Percentiles rank a stretch among this genome's conserved stretches.
These are phyloP conservation scores for Stagonosporopsis vannaccii DNA, from an alignment of 2,329 filamentous ascomycete species.

Conservation along the genomic window DNA sequence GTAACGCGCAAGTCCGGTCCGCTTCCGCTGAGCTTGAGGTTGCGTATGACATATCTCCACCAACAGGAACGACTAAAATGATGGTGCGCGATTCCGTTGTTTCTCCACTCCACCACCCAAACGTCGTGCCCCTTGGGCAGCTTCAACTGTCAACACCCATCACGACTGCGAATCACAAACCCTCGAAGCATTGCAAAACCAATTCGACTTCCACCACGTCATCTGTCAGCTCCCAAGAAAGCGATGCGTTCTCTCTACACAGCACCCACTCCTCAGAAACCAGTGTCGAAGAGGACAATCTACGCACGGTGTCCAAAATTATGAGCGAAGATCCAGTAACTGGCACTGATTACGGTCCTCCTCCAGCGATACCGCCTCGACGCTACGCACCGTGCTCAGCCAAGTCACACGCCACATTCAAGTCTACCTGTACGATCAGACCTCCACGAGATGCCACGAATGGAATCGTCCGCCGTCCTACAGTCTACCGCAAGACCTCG, in stretches of 20 bases:
- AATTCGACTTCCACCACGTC: constrained; percentile 36
- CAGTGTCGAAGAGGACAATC: constrained; percentile 46
- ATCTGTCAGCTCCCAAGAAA: constrained; percentile 46
- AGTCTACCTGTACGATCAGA: constrained; percentile 34
- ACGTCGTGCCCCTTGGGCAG: constrained; percentile 24
- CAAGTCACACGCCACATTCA: constrained; percentile 32
- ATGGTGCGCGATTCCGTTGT: constrained; percentile 39
- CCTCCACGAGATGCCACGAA: constrained; percentile 21
- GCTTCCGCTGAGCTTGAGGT: constrained; percentile 29
- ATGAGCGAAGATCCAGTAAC: constrained; percentile 6
- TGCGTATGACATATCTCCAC: constrained; percentile 42
- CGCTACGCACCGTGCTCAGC: constrained; percentile 36
- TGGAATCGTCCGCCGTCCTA: constrained; percentile 22
- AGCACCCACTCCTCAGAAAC: constrained; percentile 51
- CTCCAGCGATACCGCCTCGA: constrained; percentile 30
- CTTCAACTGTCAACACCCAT: constrained; percentile 17
- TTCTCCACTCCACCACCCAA: constrained; percentile 38
- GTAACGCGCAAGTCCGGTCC: constrained; percentile 30
- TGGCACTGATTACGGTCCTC: constrained; percentile 8
- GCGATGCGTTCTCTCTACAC: constrained; percentile 49
- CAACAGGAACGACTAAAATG: constrained; percentile 32
- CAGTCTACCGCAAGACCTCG: constrained; percentile 32
- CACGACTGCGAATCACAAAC: background rate
- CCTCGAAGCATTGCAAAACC: constrained; percentile 21
- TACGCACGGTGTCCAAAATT: constrained; percentile 12